These are phyloP conservation scores for Fusarium devonianum DNA, from an alignment of 2,329 filamentous ascomycete species.

Conservation along the genomic window DNA sequence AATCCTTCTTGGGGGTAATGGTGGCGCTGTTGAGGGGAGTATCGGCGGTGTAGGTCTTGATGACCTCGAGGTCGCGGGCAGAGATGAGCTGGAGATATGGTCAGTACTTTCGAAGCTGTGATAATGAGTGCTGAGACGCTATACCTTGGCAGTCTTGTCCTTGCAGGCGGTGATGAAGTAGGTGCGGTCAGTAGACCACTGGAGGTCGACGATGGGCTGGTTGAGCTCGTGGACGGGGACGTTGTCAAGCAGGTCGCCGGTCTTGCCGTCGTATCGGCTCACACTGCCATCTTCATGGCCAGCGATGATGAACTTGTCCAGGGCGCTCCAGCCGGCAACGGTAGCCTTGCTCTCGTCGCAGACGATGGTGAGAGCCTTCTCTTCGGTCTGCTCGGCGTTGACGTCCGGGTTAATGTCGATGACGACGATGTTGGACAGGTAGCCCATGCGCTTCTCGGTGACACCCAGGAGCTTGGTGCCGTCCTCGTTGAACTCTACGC, in stretches of 20 bases:
- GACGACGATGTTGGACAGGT: slow-evolving; percentile 91
- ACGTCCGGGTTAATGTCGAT: slow-evolving; percentile 87
- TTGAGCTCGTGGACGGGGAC: slow-evolving; percentile 86
- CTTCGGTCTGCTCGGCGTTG: slow-evolving; percentile 82
- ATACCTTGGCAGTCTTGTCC: slow-evolving; percentile 94
- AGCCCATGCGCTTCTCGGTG: slow-evolving; percentile 98
- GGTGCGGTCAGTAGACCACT: slow-evolving; percentile 92
- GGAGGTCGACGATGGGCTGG: slow-evolving; percentile 85
- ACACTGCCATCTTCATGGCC: slow-evolving; percentile 96
- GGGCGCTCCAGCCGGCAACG: slow-evolving; percentile 94
- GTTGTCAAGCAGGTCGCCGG: slow-evolving; percentile 82
- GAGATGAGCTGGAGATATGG: slow-evolving; percentile 70
- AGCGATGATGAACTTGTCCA: slow-evolving; percentile 95
- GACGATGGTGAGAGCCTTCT: slow-evolving; percentile 85
- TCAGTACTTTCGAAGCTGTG: slow-evolving; percentile 12
- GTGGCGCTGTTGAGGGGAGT: slow-evolving; percentile 95
- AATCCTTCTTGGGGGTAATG: slow-evolving; percentile 96
- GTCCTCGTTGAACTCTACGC: slow-evolving; percentile 96
- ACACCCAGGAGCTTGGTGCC: slow-evolving; percentile 89
- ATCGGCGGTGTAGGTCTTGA: slow-evolving; percentile 92
- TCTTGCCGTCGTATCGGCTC: slow-evolving; percentile 91
- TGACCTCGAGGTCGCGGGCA: slow-evolving; percentile 82
- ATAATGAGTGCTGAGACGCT: slow-evolving; percentile 14
- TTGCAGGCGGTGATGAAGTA: slow-evolving; percentile 99
- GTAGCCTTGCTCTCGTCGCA: slow-evolving; percentile 97